phyloP scores from a whole-genome alignment of 306 rosid species.

The Cucumis melo region DNA sequence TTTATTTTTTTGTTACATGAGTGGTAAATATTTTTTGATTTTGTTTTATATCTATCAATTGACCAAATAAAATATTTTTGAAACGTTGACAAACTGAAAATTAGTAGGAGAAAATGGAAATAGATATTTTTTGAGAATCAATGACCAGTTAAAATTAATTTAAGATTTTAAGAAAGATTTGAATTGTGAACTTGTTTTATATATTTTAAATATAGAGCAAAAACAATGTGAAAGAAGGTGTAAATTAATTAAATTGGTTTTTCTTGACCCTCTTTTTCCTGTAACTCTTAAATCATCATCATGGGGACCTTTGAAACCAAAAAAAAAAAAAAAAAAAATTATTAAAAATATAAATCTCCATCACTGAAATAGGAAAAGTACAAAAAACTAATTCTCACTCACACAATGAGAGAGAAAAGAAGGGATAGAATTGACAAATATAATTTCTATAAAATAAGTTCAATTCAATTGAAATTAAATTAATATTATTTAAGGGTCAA shows the following conservation, averaged over 20 bases:
- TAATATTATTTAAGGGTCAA: background rate
- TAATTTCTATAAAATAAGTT: background rate
- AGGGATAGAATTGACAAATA: background rate
- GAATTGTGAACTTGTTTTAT: background rate
- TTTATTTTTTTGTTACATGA: too few relatives aligned
- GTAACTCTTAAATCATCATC: background rate
- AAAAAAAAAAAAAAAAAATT: too few relatives aligned
- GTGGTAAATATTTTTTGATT: too few relatives aligned
- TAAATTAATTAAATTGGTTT: background rate
- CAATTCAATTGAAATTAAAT: background rate
- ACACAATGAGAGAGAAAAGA: background rate
- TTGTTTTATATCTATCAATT: too few relatives aligned
- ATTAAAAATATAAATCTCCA: background rate
- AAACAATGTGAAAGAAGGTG: background rate
- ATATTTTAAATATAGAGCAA: background rate
- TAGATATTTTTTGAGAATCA: too few relatives aligned
- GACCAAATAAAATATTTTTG: too few relatives aligned
- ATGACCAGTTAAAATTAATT: too few relatives aligned
- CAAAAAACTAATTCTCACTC: background rate
- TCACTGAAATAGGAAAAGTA: background rate
- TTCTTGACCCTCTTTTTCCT: background rate
- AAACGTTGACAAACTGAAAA: too few relatives aligned
- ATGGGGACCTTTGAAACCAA: background rate
- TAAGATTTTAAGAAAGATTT: too few relatives aligned
- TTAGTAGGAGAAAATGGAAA: too few relatives aligned